Evolutionary conservation across 495 filamentous ascomycete species (phyloP).

Genomic region (Penicillium diatomitis): DNA sequence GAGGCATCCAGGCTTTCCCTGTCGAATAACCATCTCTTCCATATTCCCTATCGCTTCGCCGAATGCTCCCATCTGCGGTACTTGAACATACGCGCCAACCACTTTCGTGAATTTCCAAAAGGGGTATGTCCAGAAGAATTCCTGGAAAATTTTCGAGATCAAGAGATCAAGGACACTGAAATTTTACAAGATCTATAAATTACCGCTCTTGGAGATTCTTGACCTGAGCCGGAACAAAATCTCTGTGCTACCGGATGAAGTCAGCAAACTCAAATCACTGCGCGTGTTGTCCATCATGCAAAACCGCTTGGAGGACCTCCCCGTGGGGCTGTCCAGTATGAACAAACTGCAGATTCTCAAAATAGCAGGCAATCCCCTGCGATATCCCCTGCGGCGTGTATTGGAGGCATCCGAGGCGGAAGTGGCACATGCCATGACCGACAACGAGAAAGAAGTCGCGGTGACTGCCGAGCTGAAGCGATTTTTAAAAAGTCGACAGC

Average conservation of each 20-base stretch:
- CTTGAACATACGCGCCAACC: constrained; percentile 86
- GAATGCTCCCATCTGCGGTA: constrained; percentile 84
- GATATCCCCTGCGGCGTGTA: constrained; percentile 35
- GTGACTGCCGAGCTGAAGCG: constrained; percentile 68
- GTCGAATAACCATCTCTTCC: constrained; percentile 76
- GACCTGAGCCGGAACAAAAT: constrained; percentile 86
- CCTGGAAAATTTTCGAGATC: not conserved
- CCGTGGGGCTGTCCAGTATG: constrained; percentile 79
- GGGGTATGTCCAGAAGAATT: constrained; percentile 49
- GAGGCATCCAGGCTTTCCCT: constrained; percentile 58
- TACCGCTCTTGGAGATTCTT: constrained; percentile 82
- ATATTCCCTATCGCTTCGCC: constrained; percentile 72
- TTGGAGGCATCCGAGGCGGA: constrained; percentile 36
- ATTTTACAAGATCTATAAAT: constrained; percentile 55
- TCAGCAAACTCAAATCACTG: constrained; percentile 64
- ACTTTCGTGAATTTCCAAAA: constrained; percentile 77
- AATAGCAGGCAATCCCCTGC: constrained; percentile 75
- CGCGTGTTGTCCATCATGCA: constrained; percentile 73
- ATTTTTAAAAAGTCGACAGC: constrained; percentile 55
- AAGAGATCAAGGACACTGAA: constrained; percentile 10
- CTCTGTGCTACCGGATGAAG: constrained; percentile 63
- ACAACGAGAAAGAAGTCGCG: constrained; percentile 55
- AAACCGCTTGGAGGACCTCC: constrained; percentile 77
- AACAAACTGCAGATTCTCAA: constrained; percentile 78
- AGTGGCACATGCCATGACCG: constrained; percentile 35